Base-by-base conservation (phyloP, 306 rosid species). In the Cicer pinnatifidum region DNA sequence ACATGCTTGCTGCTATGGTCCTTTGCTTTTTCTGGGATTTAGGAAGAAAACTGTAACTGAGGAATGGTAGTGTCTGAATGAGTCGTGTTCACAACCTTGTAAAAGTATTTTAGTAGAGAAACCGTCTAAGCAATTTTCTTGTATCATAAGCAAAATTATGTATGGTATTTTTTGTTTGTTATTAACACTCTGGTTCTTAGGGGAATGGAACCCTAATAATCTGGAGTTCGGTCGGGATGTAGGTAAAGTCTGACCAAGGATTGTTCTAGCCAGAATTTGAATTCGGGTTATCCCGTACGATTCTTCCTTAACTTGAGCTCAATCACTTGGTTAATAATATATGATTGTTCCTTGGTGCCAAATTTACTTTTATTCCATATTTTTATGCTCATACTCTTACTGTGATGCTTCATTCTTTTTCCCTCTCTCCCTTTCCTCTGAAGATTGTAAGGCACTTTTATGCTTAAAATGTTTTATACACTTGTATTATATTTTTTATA, bases 1-100 rank as follows among this genome's bases (percentile, higher is more conserved):
- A 71, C 47, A 47, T 56, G 67, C 47, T n/a, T 53, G 63, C 77
- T 63, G 69, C 57, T 70, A 17, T 20, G 56, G 69, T 38, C 76
- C 72, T 61, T 52, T 60, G 11, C 16, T 52, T 74, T 78, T 68
- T 74, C 19, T 38, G 23, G 53, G 57, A 58, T 59, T 7, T 60
- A 37, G 46, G 39, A 68, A 53, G 73, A 8, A 35, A 51, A 70
- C 70, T 64, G 53, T 41, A 63, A 52, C 57, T 47, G 40, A 19
- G 35, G 13, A 23, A 23, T 57, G 11, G 40, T 39, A 57, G 37
- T 57, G n/a, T 66, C 56, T 61, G 33, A 59, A 35, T 80, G 35
- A 73, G 58, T 51, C 37, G 44, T 40, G 61, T 39, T 53, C 62
- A 66, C 37, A 63, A 16, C 48, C 6, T 8, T 40, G 58, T 67